Evolutionary conservation across 805 yeast species (phyloP).

Genomic region (Lipomyces yamadae): DNA sequence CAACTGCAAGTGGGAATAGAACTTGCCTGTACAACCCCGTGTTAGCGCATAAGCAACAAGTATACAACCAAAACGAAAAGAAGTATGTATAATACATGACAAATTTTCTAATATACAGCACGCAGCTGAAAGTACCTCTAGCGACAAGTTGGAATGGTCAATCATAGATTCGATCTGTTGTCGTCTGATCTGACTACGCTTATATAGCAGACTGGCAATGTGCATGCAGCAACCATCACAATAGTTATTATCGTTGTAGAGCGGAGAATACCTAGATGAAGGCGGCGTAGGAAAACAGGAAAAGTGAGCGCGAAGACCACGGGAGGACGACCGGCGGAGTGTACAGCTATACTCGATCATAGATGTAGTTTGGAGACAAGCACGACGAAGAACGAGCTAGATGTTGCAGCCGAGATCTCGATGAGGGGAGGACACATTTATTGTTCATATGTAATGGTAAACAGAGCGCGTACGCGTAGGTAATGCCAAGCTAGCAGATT

Average conservation of each 20-base stretch:
- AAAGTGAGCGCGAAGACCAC: background rate
- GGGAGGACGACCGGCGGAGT: background rate
- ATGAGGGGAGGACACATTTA: background rate
- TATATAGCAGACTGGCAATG: slow-evolving; percentile 4
- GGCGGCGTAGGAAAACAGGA: slow-evolving; percentile 9
- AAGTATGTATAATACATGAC: background rate
- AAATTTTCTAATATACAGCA: background rate
- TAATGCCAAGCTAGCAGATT: too few species aligned
- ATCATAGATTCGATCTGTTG: background rate
- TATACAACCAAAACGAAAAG: background rate
- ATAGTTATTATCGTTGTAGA: background rate
- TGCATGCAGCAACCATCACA: slow-evolving; percentile 14
- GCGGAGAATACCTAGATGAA: background rate
- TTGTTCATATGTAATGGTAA: background rate
- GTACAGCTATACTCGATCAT: slow-evolving; percentile 2
- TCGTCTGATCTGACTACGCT: slow-evolving; percentile 4
- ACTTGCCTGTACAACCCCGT: background rate
- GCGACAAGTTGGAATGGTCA: background rate
- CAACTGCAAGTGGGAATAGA: background rate
- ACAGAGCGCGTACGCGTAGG: too few species aligned
- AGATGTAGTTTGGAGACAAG: background rate
- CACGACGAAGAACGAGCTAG: background rate
- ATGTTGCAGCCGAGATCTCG: background rate
- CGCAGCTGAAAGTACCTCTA: slow-evolving; percentile 5
- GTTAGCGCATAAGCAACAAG: background rate